Evolutionary conservation across 192 early-diverging fungal species (phyloP), one percentile per base, ranked within the genome.

Genomic region (Podila verticillata): DNA sequence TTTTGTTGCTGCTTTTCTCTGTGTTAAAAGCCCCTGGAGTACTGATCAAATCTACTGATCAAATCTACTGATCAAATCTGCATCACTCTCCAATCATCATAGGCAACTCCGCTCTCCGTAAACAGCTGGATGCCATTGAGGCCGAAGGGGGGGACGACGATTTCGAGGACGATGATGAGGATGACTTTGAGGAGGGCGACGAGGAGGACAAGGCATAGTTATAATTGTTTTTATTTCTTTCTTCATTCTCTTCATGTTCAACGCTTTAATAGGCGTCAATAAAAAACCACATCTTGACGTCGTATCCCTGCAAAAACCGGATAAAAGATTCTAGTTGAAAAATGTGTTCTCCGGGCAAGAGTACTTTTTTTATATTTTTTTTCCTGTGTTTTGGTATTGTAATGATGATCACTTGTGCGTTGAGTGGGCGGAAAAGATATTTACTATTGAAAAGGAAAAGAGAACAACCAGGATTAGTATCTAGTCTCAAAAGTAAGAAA

Each of bases 41-140:
- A n/a, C 15, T 44, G 1, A 9, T 22, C 10, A 63, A 7, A 63
- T 47, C 10, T 24, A 13, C 10, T 63, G 61, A 22, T 9, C 44
- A 28, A 65, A 12, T 2, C 22, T 20, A 44, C 22, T 65, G 12
- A 48, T 48, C 26, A 60, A 30, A 9, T 17, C 12, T 51, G 12
- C 5, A 10, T 36, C 20, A 44, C 26, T 58, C 30, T 29, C 5
- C 39, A 13, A 4, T 2, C 17, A 22, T 7, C 20, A 22, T 67
- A 74, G 87, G 84, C 48, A 69, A 70, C 30, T 81, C 84, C 51
- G 69, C 83, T 2, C 80, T 79, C 30, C 59, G 70, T 30, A 81
- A 85, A 66, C 80, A 82, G 29, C 57, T 87, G 0, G 85, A 83
- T 1, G 88, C 86, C 34, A 71, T 87, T 58, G 82, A 74, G 34